These are phyloP conservation scores for Wickerhamia fluorescens DNA, from an alignment of 805 yeast species.

Conservation along the genomic window DNA sequence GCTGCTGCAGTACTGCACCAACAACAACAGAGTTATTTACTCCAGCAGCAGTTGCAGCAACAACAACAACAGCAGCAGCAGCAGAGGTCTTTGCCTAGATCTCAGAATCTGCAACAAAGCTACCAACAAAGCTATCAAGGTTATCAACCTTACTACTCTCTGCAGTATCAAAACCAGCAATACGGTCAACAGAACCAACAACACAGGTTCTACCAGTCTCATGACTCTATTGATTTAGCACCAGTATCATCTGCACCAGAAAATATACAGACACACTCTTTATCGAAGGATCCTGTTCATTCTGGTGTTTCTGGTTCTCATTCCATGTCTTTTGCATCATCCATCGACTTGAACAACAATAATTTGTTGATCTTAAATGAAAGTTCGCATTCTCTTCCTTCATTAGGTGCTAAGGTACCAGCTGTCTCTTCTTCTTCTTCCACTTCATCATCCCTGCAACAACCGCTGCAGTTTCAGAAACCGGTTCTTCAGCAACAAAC, in stretches of 20 bases:
- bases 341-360: constrained; percentile 10
- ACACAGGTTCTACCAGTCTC: constrained; percentile 1
- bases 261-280: no score
- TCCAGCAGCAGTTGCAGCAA: constrained; percentile 11
- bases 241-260: constrained; percentile 2
- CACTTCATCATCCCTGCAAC: no score
- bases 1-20: constrained; percentile 28
- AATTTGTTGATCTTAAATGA: constrained; percentile 12
- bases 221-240: constrained; percentile 1
- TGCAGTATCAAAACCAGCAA: constrained; percentile 5
- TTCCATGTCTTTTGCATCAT: no score
- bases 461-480: no score
- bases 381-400: constrained; percentile 13
- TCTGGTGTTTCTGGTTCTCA: no score
- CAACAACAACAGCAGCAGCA: constrained; percentile 5
- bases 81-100: neutral
- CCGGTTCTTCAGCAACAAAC: constrained; percentile 1
- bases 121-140: constrained; percentile 1
- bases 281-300: no score
- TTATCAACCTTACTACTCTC: neutral
- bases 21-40: constrained; percentile 13
- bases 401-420: no score
- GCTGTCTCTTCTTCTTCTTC: no score
- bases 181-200: constrained; percentile 3
- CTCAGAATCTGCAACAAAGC: neutral